Conservation (phyloP, 441 rosid species). For the Sinapis alba region DNA sequence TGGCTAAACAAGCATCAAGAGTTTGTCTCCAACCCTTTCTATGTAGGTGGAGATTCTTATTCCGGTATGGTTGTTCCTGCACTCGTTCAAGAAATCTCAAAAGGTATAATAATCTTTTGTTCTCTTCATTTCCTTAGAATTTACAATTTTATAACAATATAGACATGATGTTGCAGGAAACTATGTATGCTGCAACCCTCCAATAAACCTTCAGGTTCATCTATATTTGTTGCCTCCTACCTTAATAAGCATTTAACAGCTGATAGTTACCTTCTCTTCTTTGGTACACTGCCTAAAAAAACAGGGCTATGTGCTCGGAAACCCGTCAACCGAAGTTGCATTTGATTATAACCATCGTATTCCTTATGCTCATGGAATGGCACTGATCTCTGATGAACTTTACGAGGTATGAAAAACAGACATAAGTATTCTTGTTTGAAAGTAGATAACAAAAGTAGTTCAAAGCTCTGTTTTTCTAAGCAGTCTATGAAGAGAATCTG, state of each 20-base stretch:
- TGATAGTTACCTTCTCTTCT: not conserved
- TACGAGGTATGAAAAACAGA: slow-evolving; percentile 39
- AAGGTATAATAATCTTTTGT: slow-evolving; percentile 35
- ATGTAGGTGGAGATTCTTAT: slow-evolving; percentile 47
- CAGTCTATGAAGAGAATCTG: slow-evolving; percentile 60
- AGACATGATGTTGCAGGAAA: slow-evolving; percentile 26
- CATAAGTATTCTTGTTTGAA: not conserved
- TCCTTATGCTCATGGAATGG: slow-evolving; percentile 62
- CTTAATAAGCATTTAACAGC: not conserved
- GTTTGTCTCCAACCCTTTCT: slow-evolving; percentile 41
- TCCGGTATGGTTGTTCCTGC: slow-evolving; percentile 50
- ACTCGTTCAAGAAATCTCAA: slow-evolving; percentile 43
- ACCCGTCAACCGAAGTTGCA: slow-evolving; percentile 33
- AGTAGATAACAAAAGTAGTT: not conserved
- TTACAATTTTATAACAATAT: not conserved
- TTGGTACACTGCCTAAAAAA: not conserved
- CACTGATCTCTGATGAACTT: slow-evolving; percentile 60
- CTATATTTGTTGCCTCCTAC: not conserved
- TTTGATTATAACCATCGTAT: slow-evolving; percentile 36
- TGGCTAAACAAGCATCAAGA: slow-evolving; percentile 49
- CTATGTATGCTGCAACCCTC: slow-evolving; percentile 28
- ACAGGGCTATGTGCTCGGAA: slow-evolving; percentile 60
- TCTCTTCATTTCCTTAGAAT: not conserved
- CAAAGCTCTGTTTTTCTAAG: not conserved
- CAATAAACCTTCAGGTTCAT: slow-evolving; percentile 32